Percentiles rank a stretch among this genome's conserved stretches.
These are phyloP conservation scores for Tolypocladium cylindrosporum DNA, from an alignment of 2,329 filamentous ascomycete genomes.

Conservation along the genomic window DNA sequence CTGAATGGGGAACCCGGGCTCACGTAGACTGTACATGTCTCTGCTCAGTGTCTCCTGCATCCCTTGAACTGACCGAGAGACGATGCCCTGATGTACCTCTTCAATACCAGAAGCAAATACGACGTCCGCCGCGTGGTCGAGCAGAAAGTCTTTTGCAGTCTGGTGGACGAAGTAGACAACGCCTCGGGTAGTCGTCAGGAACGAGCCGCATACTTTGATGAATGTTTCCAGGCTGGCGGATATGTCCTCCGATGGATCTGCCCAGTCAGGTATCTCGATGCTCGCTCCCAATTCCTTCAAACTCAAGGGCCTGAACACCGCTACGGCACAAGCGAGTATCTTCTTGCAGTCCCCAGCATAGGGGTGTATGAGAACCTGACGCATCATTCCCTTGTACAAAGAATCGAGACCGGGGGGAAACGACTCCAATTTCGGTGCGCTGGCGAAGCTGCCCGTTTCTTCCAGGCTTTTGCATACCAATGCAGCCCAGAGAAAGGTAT, in stretches of 20 bases:
- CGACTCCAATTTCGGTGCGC: slow-evolving; percentile 6
- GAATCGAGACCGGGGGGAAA: slow-evolving; percentile 22
- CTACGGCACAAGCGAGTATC: background rate
- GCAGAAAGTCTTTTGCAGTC: slow-evolving; percentile 32
- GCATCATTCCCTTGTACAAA: background rate
- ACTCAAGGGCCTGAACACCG: background rate
- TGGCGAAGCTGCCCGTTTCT: background rate
- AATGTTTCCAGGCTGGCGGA: background rate
- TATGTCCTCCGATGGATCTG: slow-evolving; percentile 3
- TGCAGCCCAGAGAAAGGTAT: slow-evolving; percentile 19
- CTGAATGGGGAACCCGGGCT: slow-evolving; percentile 3
- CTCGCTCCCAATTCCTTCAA: background rate
- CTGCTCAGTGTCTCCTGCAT: slow-evolving; percentile 17
- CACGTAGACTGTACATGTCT: slow-evolving; percentile 23
- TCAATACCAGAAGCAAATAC: slow-evolving; percentile 5
- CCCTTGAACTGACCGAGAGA: slow-evolving; percentile 20
- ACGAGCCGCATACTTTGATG: slow-evolving; percentile 18
- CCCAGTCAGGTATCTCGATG: background rate
- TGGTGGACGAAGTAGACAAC: slow-evolving; percentile 28
- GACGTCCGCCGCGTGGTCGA: slow-evolving; percentile 16
- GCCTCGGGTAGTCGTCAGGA: slow-evolving; percentile 19
- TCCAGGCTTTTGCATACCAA: slow-evolving; percentile 3
- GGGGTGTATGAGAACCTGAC: background rate
- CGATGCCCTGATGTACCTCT: slow-evolving; percentile 19
- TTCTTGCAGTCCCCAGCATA: background rate